Base-by-base conservation (phyloP, 768 basidiomycete genomes). In the Erythrobasidium yunnanense region DNA sequence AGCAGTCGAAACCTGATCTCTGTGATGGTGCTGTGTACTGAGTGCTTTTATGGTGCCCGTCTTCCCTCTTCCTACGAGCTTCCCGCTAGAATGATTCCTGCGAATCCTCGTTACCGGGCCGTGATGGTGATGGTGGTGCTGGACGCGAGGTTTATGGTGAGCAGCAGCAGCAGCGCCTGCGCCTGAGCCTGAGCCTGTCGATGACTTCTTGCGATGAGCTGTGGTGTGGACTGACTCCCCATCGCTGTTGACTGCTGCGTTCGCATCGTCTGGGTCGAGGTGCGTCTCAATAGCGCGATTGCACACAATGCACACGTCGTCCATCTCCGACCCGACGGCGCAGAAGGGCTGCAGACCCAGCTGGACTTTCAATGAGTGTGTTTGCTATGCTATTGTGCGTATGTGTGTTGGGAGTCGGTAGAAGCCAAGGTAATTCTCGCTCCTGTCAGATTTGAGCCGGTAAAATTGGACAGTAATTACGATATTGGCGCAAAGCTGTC, bases 231-330 rank as follows among this genome's bases (percentile, higher is more conserved):
- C 8, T n/a, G 8, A 52, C 18, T 23, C 33, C 15, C 51, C 51
- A 27, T 32, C 33, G 51, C 5, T 29, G 29, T 52, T 6, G 54
- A 55, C 11, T 15, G 32, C 42, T 51, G n/a, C 30, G 7, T 49
- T 49, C 54, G 8, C 54, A 18, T 50, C 27, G 2, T 20, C 30
- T 2, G 29, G 32, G 30, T 63, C 60, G 13, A 20, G 29, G 8
- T 46, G 46, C 60, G 30, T 29, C 3, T 47, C 60, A 32, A 63
- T 63, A 18, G 60, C 49, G 4, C 60, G 20, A 11, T 25, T 32
- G 49, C 60, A 63, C 23, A 63, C 60, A 34, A 63, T 63, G 49
- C 60, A 63, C 4, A 63, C 49, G 49, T 63, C 60, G 23, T 63
- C 60, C 60, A 63, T 63, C 38, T 11, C 38, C n/a, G n/a, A n/a